Evolutionary conservation across 176 grass and related monocot genomes (phyloP), one percentile per base, ranked within the genome.

Genomic region (Phragmites australis): DNA sequence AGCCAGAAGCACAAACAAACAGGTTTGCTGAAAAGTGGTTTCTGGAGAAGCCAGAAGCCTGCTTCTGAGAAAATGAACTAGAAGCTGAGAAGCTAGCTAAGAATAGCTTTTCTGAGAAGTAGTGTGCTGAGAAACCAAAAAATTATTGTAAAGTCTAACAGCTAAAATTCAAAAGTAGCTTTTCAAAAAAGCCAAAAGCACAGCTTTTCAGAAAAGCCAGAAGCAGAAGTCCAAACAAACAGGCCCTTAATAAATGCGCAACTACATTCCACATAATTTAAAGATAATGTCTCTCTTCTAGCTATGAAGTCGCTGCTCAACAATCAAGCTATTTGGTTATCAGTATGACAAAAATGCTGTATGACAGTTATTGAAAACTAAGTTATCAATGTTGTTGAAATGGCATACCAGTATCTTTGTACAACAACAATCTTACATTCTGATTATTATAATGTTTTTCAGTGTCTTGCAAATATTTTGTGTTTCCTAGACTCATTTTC

Each of bases 361-460:
- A 23, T 66, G 39, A 6, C 9, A 44, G 37, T 58, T 32, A 29
- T 68, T 44, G 40, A 39, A 63, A 18, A 37, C 9, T 51, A 72
- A 51, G 46, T 16, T 52, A 30, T 15, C 63, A 41, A 43, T 39
- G 65, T 62, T 62, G 54, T 61, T 61, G 52, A 61, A 78, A 71
- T 29, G 10, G 17, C 39, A 15, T 69, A 39, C 63, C 16, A 15
- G 3, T 54, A 58, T 79, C 5, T 58, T 51, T 85, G 11, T 72
- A 54, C 18, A 25, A 75, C 10, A 65, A 44, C 23, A 66, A 46
- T 66, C 60, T 55, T 66, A 12, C 1, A 56, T 66, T 45, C 12
- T 83, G 39, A 45, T 29, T 22, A 53, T n/a, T 14, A 45, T 55
- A 21, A 11, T 74, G 43, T 46, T 74, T 70, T 74, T 30, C 31